Evolutionary conservation across 805 yeast species (phyloP), one percentile per base, ranked within the genome.

Genomic region (Sungouiella blattae): DNA sequence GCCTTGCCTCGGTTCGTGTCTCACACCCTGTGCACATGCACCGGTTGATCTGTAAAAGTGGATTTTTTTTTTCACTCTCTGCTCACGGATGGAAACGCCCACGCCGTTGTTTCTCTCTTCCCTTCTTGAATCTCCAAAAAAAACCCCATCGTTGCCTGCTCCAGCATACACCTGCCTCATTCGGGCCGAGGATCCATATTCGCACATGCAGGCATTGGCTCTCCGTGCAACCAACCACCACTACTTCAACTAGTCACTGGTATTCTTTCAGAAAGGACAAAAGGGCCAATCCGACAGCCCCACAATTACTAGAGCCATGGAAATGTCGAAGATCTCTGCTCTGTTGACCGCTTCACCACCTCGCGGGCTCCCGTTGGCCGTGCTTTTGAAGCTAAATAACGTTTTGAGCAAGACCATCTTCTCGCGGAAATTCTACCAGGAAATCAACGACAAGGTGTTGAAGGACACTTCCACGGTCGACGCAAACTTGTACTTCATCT

Each of bases 401-500:
- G 40, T 54, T 4, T 42, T 67, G 33, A 57, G 53, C 27, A 62
- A 59, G 38, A 50, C 69, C 4, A 37, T 67, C 7, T 55, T 66
- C 28, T 58, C 61, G 39, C 53, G 65, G 22, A 58, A 63, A 30
- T 64, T 68, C 45, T 68, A 67, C 47, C 62, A 58, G 44, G 68
- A 66, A 35, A 57, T 68, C 40, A 62, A 57, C 39, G 68, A 64
- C 35, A 67, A 67, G 42, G 55, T 68, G 9, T 55, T 68, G 37
- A 33, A 60, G 25, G 51, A 47, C 15, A 34, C 63, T 1, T 31
- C 66, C 7, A 62, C 67, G 4, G 53, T 68, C 14, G 73, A 68
- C 46, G 46, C 62, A 4, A 62, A 57, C 28, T 47, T 68, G 26
- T 68, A 68, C 43, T 68, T 68, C 49, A 52, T 65, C 20, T 68